Base-by-base conservation (phyloP, 495 filamentous ascomycete species). In the Glonium stellatum region DNA sequence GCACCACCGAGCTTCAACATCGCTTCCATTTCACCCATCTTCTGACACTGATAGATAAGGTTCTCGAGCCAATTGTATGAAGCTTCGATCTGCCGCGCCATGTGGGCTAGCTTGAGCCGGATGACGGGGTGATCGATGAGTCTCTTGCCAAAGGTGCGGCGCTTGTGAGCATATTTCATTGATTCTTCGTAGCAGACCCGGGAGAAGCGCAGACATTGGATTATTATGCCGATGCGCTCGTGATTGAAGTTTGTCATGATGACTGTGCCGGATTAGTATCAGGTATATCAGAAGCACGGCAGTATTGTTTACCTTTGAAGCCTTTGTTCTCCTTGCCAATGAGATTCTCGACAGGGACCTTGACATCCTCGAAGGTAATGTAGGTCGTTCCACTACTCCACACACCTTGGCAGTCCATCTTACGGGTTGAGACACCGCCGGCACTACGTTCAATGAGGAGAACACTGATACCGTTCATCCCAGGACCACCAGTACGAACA, bases 331-430 rank as follows among this genome's bases (percentile, higher is more conserved):
- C 88, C 76, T 95, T 96, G 75, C 93, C 92, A 62, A 98, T 86
- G 63, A 98, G 73, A 78, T 98, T 98, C 79, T 95, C 93, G 15
- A 97, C 93, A 15, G 93, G 93, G 1, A 98, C 93, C 77, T 97
- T 97, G 69, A 96, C 91, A 70, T 98, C 93, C 72, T 98, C 93
- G 61, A 97, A 97, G 46, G 92, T 96, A 71, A 98, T 84, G 73
- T 97, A 98, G 34, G 93, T 95, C 10, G 93, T 98, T 31, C 93
- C 93, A 64, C 83, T 87, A 57, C 87, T 88, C 87, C 90, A 93
- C 47, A 98, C 92, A 75, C 93, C 93, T 73, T 96, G 92, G 79
- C 93, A 98, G 74, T 97, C 92, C 93, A 97, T 98, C 65, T 87
- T 84, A 34, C 93, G 82, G 15, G 93, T 97, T 66, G 84, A 88